Conservation (phyloP, 1,284 basidiomycete species). For the Sanghuangporus sanghuang region DNA sequence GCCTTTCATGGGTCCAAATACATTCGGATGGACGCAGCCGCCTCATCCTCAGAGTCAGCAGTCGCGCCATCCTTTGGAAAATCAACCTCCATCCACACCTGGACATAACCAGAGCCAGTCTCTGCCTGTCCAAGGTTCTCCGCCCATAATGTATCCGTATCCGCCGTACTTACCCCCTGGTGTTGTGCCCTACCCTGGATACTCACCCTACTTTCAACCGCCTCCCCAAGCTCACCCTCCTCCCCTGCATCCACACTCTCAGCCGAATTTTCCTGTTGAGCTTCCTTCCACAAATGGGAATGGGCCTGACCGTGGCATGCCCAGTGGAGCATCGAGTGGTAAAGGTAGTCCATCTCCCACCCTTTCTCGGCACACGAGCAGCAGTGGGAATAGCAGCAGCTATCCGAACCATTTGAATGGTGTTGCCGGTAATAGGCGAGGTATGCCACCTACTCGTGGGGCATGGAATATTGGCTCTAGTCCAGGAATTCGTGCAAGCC, state of each 20-base stretch:
- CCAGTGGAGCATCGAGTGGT: conserved; percentile 9
- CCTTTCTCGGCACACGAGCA: conserved; percentile 11
- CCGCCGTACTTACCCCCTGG: conserved; percentile 9
- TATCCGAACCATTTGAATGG: conserved; percentile 19
- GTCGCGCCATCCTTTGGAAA: not conserved
- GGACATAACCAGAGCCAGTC: not conserved
- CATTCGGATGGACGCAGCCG: conserved; percentile 31
- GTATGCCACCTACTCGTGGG: conserved; percentile 40
- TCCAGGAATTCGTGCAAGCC: conserved; percentile 23
- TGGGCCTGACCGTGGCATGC: not conserved
- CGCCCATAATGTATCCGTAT: conserved; percentile 10
- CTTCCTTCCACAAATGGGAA: conserved; percentile 16
- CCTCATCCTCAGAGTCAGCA: conserved; percentile 19
- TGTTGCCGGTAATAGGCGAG: conserved; percentile 27
- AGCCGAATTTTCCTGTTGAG: conserved; percentile 26
- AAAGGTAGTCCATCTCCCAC: conserved; percentile 14
- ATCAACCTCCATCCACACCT: not conserved
- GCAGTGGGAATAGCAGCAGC: conserved; percentile 10
- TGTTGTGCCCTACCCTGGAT: conserved; percentile 8
- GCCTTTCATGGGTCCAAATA: conserved; percentile 24
- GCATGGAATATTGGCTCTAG: conserved; percentile 70
- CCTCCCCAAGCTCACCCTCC: conserved; percentile 30
- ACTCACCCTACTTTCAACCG: conserved; percentile 30
- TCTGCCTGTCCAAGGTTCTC: conserved; percentile 5
- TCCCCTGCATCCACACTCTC: conserved; percentile 21